A percentile compares a stretch with the other conserved stretches of the same genome.
Conservation (phyloP, 179 eudicot genomes). For the Amaranthus tricolor region DNA sequence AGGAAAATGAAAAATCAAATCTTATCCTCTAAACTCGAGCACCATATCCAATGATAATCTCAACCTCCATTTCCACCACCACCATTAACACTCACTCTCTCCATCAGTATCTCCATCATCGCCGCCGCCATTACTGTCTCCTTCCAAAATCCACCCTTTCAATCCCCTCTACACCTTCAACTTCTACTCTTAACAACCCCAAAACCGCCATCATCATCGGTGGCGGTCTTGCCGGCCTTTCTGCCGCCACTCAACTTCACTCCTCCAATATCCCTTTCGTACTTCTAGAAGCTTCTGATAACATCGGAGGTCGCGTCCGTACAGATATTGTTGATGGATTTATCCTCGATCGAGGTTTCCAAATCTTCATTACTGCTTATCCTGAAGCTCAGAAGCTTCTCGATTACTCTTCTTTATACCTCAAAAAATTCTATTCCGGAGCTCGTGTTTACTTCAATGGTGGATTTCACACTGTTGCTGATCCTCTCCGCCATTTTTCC, state of each 20-base stretch:
- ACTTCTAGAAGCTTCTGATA: conserved; percentile 78
- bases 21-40: conserved; percentile 2
- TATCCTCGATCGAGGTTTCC: conserved; percentile 93
- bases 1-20: background rate
- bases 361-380: conserved; percentile 88
- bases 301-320: conserved; percentile 88
- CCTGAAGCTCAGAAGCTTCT: conserved; percentile 75
- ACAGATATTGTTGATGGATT: conserved; percentile 81
- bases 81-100: background rate
- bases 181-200: background rate
- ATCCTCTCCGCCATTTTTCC: conserved; percentile 66
- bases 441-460: conserved; percentile 57
- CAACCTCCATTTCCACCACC: conserved; percentile 10
- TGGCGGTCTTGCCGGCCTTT: conserved; percentile 83
- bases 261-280: conserved; percentile 53
- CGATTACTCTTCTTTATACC: conserved; percentile 54
- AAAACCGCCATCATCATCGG: conserved; percentile 63
- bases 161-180: background rate
- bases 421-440: conserved; percentile 81
- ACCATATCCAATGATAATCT: conserved; percentile 24
- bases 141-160: background rate
- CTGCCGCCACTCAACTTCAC: conserved; percentile 72
- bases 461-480: conserved; percentile 73
- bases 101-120: conserved; percentile 4
- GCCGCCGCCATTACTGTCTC: background rate